These are phyloP conservation scores for Meyerozyma sp. DNA, from an alignment of 1,139 yeast genomes.

Conservation along the genomic window DNA sequence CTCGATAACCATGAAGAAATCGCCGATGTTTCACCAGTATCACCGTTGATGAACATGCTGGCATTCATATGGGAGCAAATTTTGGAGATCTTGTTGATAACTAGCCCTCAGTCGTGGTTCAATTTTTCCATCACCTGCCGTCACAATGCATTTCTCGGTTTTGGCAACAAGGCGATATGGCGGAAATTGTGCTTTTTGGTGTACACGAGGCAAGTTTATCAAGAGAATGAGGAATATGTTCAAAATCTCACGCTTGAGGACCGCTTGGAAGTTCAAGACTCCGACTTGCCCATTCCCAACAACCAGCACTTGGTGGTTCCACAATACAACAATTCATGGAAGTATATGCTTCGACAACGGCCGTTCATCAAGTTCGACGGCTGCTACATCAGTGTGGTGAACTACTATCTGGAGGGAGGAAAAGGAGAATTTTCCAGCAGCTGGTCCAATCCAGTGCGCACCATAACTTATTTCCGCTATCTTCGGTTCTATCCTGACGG, in stretches of 20 bases:
- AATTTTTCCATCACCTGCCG: slow-evolving; percentile 58
- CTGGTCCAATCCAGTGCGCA: slow-evolving; percentile 74
- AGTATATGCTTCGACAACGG: slow-evolving; percentile 38
- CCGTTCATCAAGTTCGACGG: slow-evolving; percentile 82
- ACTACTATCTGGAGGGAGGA: slow-evolving; percentile 78
- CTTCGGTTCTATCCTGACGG: slow-evolving; percentile 80
- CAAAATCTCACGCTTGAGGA: slow-evolving; percentile 5
- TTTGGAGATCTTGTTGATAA: slow-evolving; percentile 45
- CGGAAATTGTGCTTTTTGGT: slow-evolving; percentile 48
- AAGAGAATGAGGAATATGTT: slow-evolving; percentile 25
- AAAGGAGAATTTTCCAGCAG: slow-evolving; percentile 57
- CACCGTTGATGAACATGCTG: slow-evolving; percentile 54
- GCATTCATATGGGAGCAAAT: slow-evolving; percentile 59
- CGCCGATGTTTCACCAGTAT: slow-evolving; percentile 36
- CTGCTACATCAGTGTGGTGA: slow-evolving; percentile 78
- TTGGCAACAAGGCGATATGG: slow-evolving; percentile 53
- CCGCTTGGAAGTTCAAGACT: slow-evolving; percentile 15
- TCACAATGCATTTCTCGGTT: slow-evolving; percentile 57
- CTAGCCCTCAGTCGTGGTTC: slow-evolving; percentile 64
- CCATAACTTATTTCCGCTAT: slow-evolving; percentile 85
- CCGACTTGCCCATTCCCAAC: slow-evolving; percentile 31
- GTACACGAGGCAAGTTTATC: slow-evolving; percentile 54
- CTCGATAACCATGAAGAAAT: slow-evolving; percentile 23
- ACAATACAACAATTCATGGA: slow-evolving; percentile 50
- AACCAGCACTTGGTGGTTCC: slow-evolving; percentile 40